Conservation (phyloP, 352 stramenopile genomes). For the Phytophthora podocarpi region DNA sequence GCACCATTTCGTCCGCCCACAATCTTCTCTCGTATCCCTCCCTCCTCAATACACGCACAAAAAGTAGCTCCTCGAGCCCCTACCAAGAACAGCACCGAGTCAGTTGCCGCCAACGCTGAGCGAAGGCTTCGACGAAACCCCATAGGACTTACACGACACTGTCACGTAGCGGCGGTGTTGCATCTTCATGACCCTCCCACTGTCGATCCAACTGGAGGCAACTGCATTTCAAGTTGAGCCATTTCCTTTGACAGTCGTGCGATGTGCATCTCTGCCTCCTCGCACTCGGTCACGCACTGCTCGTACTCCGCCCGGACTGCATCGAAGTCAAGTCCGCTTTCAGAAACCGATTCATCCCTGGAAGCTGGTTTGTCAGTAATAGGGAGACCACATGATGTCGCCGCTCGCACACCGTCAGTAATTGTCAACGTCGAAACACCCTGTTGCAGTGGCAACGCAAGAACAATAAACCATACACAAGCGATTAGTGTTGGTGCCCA, state of each 20-base stretch:
- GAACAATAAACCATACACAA: slow-evolving; percentile 34
- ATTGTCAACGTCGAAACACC: not conserved
- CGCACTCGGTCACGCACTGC: slow-evolving; percentile 33
- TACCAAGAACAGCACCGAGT: slow-evolving; percentile 22
- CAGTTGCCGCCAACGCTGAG: slow-evolving; percentile 14
- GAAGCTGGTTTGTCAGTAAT: slow-evolving; percentile 1
- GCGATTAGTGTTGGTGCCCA: slow-evolving; percentile 34
- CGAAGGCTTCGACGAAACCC: not conserved
- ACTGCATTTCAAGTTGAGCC: slow-evolving; percentile 32
- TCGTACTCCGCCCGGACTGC: slow-evolving; percentile 36
- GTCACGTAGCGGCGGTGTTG: not conserved
- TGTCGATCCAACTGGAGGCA: slow-evolving; percentile 10
- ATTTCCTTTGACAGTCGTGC: slow-evolving; percentile 33
- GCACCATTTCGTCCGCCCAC: not conserved
- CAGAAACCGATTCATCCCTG: not conserved
- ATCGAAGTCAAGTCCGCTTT: slow-evolving; percentile 23
- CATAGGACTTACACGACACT: slow-evolving; percentile 20
- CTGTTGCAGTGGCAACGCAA: slow-evolving; percentile 29
- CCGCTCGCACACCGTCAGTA: not conserved
- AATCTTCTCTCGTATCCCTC: no score
- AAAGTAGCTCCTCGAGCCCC: slow-evolving; percentile 7
- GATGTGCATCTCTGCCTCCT: slow-evolving; percentile 36
- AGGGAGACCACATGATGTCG: not conserved
- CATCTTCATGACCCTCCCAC: slow-evolving; percentile 11
- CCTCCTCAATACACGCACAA: slow-evolving; percentile 17